A percentile compares a stretch with the other conserved stretches of the same genome.
Conservation (phyloP, 179 eudicot genomes). For the Nepenthes alata region DNA sequence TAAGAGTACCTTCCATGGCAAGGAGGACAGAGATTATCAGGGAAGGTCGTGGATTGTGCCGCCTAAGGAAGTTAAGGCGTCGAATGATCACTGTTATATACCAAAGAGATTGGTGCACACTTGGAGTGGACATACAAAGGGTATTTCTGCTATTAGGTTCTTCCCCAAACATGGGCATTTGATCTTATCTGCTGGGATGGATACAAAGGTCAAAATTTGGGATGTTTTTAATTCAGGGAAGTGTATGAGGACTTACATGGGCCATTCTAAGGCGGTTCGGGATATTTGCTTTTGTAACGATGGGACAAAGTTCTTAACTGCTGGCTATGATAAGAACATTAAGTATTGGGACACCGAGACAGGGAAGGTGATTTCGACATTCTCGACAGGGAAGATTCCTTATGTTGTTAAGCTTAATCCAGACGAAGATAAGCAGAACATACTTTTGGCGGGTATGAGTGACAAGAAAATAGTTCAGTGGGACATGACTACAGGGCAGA, state of each 20-base stretch:
- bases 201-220: conserved; percentile 86
- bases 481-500: conserved; percentile 79
- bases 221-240: conserved; percentile 75
- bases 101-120: conserved; percentile 80
- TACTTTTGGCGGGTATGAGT: conserved; percentile 89
- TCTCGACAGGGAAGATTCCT: conserved; percentile 83
- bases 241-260: conserved; percentile 97
- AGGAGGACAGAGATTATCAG: conserved; percentile 88
- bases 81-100: conserved; percentile 77
- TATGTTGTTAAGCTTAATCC: conserved; percentile 91
- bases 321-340: conserved; percentile 89
- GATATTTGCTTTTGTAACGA: conserved; percentile 86
- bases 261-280: conserved; percentile 70
- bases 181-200: conserved; percentile 83
- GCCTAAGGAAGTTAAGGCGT: conserved; percentile 68
- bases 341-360: conserved; percentile 98
- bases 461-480: conserved; percentile 97
- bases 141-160: conserved; percentile 80
- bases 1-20: conserved; percentile 72
- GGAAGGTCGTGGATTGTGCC: conserved; percentile 89
- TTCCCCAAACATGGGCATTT: conserved; percentile 84
- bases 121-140: conserved; percentile 93
- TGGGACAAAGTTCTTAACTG: conserved; percentile 77
- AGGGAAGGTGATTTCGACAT: conserved; percentile 81
- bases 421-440: conserved; percentile 92